Evolutionary conservation across 2,329 filamentous ascomycete species (phyloP).

Genomic region (Alternaria sp.): DNA sequence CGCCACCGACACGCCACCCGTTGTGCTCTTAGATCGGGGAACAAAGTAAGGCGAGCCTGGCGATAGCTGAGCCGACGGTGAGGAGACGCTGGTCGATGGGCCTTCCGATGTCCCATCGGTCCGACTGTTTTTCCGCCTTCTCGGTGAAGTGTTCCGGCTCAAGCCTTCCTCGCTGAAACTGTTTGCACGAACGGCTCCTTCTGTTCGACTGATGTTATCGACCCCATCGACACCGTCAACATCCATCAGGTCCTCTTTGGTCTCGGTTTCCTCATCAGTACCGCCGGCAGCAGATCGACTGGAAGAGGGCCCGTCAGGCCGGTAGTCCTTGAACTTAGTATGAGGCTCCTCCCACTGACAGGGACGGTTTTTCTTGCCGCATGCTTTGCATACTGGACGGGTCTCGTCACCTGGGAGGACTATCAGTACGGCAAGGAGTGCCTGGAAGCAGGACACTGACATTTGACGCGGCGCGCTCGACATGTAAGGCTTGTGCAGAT

Average conservation of each 20-base stretch:
- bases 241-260: slow-evolving; percentile 19
- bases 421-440: slow-evolving; percentile 1
- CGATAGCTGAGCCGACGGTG: slow-evolving; percentile 19
- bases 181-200: background rate
- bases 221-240: slow-evolving; percentile 16
- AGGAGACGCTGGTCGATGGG: slow-evolving; percentile 16
- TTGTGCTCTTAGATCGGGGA: background rate
- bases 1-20: slow-evolving; percentile 16
- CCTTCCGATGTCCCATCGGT: slow-evolving; percentile 13
- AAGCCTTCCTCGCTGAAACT: slow-evolving; percentile 13
- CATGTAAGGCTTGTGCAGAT: slow-evolving; percentile 33
- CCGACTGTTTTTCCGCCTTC: slow-evolving; percentile 16
- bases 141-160: slow-evolving; percentile 26
- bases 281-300: slow-evolving; percentile 13
- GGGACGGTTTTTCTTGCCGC: slow-evolving; percentile 38
- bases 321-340: slow-evolving; percentile 36
- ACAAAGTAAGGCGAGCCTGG: slow-evolving; percentile 17
- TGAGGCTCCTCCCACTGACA: slow-evolving; percentile 40
- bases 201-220: background rate
- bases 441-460: slow-evolving; percentile 13
- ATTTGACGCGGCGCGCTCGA: slow-evolving; percentile 41
- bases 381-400: slow-evolving; percentile 38
- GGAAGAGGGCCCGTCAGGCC: slow-evolving; percentile 24
- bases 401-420: slow-evolving; percentile 34
- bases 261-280: slow-evolving; percentile 16